These are phyloP conservation scores for Colletotrichum tamarilloi DNA, from an alignment of 2,329 filamentous ascomycete species.

Conservation along the genomic window DNA sequence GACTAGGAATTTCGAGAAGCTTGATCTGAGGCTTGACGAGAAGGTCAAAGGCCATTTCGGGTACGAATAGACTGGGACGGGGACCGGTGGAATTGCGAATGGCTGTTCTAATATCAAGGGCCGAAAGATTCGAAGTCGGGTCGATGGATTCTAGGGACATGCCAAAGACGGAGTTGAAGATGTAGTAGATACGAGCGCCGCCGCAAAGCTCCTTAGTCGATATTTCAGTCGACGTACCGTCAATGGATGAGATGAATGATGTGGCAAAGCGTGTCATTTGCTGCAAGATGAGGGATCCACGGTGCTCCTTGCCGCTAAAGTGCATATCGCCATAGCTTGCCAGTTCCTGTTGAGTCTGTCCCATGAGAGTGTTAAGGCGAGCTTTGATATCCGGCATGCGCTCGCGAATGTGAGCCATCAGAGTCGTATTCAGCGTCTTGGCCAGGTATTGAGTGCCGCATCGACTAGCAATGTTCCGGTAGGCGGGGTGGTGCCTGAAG, in stretches of 20 bases:
- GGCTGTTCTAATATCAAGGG: slow-evolving; percentile 93
- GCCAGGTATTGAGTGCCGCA: slow-evolving; percentile 96
- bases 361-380: slow-evolving; percentile 96
- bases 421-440: slow-evolving; percentile 92
- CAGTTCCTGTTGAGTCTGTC: slow-evolving; percentile 98
- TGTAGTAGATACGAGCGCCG: slow-evolving; percentile 96
- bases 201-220: slow-evolving; percentile 98
- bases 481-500: slow-evolving; percentile 96
- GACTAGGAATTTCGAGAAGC: slow-evolving; percentile 91
- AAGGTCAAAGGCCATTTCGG: slow-evolving; percentile 96
- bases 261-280: slow-evolving; percentile 98
- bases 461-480: slow-evolving; percentile 92
- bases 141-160: slow-evolving; percentile 97
- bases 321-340: slow-evolving; percentile 98
- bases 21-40: slow-evolving; percentile 99
- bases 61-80: slow-evolving; percentile 94
- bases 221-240: slow-evolving; percentile 98
- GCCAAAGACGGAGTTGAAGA: slow-evolving; percentile 98
- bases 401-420: slow-evolving; percentile 97
- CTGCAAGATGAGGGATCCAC: slow-evolving; percentile 93
- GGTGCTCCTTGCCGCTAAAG: slow-evolving; percentile 96
- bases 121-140: slow-evolving; percentile 93
- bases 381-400: slow-evolving; percentile 98
- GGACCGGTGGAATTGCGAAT: slow-evolving; percentile 98
- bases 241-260: slow-evolving; percentile 98